A percentile compares a stretch with the other conserved stretches of the same genome.
Conservation (phyloP, 2,329 filamentous ascomycete genomes). For the Eutypa lata region DNA sequence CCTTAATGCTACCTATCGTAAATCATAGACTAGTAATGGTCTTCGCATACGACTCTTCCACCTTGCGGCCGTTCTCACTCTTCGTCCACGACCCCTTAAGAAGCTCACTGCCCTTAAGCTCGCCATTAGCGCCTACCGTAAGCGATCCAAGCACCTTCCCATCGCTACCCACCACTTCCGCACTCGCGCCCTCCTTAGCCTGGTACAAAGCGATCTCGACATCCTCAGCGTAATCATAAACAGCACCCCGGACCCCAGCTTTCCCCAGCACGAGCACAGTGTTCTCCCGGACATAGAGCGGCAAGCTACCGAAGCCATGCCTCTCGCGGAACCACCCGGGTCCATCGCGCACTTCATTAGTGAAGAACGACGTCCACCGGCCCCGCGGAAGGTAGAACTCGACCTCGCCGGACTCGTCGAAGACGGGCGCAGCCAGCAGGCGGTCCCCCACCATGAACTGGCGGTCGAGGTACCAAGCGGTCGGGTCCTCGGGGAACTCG, state of each 20-base stretch:
- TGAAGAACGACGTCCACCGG: slow-evolving; percentile 47
- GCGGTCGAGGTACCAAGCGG: slow-evolving; percentile 63
- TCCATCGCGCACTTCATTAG: slow-evolving; percentile 45
- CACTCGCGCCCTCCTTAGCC: slow-evolving; percentile 36
- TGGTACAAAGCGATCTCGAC: slow-evolving; percentile 48
- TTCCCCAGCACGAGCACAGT: slow-evolving; percentile 46
- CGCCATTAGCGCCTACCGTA: slow-evolving; percentile 35
- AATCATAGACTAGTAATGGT: slow-evolving; percentile 21
- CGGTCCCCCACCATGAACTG: slow-evolving; percentile 71
- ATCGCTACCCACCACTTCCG: slow-evolving; percentile 39
- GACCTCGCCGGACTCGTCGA: slow-evolving; percentile 63
- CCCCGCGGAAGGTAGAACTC: slow-evolving; percentile 61
- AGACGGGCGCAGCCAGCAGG: slow-evolving; percentile 62
- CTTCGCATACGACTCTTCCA: slow-evolving; percentile 16
- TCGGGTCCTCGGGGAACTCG: slow-evolving; percentile 70
- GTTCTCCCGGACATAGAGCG: slow-evolving; percentile 55
- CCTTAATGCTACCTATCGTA: no score
- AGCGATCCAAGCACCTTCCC: slow-evolving; percentile 40
- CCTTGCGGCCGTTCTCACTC: slow-evolving; percentile 14
- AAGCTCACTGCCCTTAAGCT: slow-evolving; percentile 35
- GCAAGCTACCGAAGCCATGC: slow-evolving; percentile 56
- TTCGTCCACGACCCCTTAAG: slow-evolving; percentile 35
- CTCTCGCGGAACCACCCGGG: slow-evolving; percentile 59
- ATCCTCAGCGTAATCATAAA: slow-evolving; percentile 45
- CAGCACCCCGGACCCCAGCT: slow-evolving; percentile 35